Evolutionary conservation across 75 land plant genomes (phyloP).

Genomic region (Larix kaempferi): DNA sequence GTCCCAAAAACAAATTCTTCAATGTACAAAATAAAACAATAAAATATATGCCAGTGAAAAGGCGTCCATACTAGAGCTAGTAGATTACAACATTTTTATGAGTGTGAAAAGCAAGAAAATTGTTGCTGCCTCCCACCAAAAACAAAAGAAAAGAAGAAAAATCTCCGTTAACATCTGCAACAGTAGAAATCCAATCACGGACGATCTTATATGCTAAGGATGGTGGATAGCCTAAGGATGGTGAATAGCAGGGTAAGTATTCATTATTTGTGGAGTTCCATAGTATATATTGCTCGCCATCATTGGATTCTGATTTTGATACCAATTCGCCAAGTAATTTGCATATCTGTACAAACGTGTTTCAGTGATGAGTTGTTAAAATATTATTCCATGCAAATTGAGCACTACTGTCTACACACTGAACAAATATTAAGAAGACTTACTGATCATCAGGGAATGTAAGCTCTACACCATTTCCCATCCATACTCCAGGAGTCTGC

Average conservation of each 20-base stretch:
- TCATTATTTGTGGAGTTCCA: constrained; percentile 5
- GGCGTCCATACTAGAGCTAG: constrained; percentile 6
- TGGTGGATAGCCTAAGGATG: constrained; percentile 6
- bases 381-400: neutral
- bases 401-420: neutral
- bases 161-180: constrained; percentile 7
- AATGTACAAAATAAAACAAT: constrained; percentile 8
- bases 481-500: constrained; percentile 6
- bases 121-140: neutral
- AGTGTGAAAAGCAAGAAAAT: neutral
- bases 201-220: too few species aligned
- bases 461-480: neutral
- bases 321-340: constrained; percentile 10
- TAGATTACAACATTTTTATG: constrained; percentile 10
- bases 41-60: constrained; percentile 7
- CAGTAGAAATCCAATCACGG: constrained; percentile 8
- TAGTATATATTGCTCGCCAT: constrained; percentile 6
- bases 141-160: neutral
- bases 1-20: constrained; percentile 8
- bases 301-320: constrained; percentile 9
- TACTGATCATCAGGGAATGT: constrained; percentile 4
- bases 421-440: neutral
- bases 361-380: neutral
- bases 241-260: constrained; percentile 1
- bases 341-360: neutral